Conservation (phyloP, 1,284 basidiomycete genomes). For the Austroboletus niveus region DNA sequence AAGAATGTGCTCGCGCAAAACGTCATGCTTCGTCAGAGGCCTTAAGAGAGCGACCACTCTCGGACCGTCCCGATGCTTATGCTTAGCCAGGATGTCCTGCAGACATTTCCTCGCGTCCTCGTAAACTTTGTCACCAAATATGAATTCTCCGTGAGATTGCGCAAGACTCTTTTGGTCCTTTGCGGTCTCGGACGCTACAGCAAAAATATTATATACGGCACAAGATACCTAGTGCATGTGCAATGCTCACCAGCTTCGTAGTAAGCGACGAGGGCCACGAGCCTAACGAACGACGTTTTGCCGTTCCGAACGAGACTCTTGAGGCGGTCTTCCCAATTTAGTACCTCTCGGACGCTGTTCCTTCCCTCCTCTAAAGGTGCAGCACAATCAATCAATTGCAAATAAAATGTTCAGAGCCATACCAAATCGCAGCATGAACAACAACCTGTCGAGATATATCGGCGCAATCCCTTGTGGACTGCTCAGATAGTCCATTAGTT, state of each 20-base stretch:
- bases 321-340: constrained; percentile 10
- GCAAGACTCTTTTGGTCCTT: not conserved
- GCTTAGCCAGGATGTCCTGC: constrained; percentile 5
- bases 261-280: constrained; percentile 25
- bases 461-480: constrained; percentile 13
- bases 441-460: constrained; percentile 27
- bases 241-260: constrained; percentile 22
- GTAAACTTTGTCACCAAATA: constrained; percentile 1
- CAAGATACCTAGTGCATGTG: too few species aligned
- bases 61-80: constrained; percentile 15
- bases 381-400: not conserved
- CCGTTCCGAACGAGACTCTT: constrained; percentile 8
- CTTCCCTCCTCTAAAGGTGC: constrained; percentile 21
- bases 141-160: not conserved
- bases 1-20: constrained; percentile 14
- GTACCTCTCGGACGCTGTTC: constrained; percentile 13
- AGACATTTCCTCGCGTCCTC: constrained; percentile 8
- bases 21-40: constrained; percentile 15
- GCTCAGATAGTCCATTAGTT: constrained; percentile 12
- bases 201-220: not conserved
- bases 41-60: constrained; percentile 26
- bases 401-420: not conserved
- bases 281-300: constrained; percentile 13
- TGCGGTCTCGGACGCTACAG: constrained; percentile 8
- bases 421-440: constrained; percentile 31